Evolutionary conservation across 1,139 yeast genomes (phyloP).

Genomic region (Saccharomyces pastorianus): DNA sequence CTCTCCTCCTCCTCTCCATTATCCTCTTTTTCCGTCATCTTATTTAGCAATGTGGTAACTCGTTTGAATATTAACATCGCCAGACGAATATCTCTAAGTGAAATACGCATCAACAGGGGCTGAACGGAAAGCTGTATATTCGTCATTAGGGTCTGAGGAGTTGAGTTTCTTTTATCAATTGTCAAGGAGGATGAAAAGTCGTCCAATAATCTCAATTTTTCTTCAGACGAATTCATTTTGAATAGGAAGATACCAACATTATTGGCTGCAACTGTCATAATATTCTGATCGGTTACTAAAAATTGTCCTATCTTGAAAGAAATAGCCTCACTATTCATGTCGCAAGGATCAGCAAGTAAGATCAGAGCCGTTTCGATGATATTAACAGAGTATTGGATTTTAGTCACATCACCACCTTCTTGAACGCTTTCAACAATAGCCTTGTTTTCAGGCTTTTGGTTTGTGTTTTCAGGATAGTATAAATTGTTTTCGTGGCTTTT

Average conservation of each 20-base stretch:
- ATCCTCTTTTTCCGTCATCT: slow-evolving; percentile 8
- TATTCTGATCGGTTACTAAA: slow-evolving; percentile 59
- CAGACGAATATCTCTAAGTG: slow-evolving; percentile 76
- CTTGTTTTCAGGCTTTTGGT: neutral
- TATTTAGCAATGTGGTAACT: slow-evolving; percentile 48
- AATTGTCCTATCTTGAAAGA: slow-evolving; percentile 84
- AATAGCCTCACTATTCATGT: slow-evolving; percentile 69
- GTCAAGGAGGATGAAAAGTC: slow-evolving; percentile 78
- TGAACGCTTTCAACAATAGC: neutral
- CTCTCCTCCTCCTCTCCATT: slow-evolving; percentile 8
- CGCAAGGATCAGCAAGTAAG: slow-evolving; percentile 71
- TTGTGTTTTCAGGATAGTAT: neutral
- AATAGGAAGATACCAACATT: slow-evolving; percentile 84
- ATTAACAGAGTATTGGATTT: neutral
- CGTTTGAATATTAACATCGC: slow-evolving; percentile 66
- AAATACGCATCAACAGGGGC: slow-evolving; percentile 71
- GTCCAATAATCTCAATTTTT: slow-evolving; percentile 67
- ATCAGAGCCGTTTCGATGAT: slow-evolving; percentile 73
- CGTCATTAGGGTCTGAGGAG: slow-evolving; percentile 49
- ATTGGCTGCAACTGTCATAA: slow-evolving; percentile 55
- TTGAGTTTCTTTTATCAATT: slow-evolving; percentile 63
- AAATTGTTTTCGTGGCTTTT: neutral
- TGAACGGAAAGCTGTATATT: slow-evolving; percentile 67
- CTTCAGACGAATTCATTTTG: slow-evolving; percentile 58
- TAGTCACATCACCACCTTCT: neutral